phyloP scores from a whole-genome alignment of 2,329 filamentous ascomycete species.

The Aspergillaceae sp. region DNA sequence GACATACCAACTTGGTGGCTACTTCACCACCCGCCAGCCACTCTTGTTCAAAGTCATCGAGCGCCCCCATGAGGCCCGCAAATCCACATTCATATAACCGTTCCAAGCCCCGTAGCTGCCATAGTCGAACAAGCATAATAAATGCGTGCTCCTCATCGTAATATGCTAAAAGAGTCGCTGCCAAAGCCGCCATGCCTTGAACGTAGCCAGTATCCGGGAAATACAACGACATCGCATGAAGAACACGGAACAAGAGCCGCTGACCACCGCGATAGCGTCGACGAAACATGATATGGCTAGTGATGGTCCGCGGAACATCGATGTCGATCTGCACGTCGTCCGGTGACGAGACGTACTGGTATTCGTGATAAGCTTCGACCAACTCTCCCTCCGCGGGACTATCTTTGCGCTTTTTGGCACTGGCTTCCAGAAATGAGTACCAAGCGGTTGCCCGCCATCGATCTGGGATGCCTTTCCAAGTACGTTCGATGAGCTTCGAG shows the following conservation, averaged over 20 bases:
- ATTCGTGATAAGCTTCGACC: slow-evolving; percentile 60
- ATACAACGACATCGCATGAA: slow-evolving; percentile 86
- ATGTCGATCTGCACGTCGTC: slow-evolving; percentile 97
- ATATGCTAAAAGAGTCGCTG: slow-evolving; percentile 87
- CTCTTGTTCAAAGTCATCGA: slow-evolving; percentile 72
- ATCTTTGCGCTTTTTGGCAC: slow-evolving; percentile 57
- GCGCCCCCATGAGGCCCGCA: slow-evolving; percentile 72
- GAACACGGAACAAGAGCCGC: slow-evolving; percentile 78
- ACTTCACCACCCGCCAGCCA: slow-evolving; percentile 77
- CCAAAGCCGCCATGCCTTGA: slow-evolving; percentile 92
- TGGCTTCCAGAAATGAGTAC: slow-evolving; percentile 81
- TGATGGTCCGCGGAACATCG: slow-evolving; percentile 91
- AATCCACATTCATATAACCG: slow-evolving; percentile 79
- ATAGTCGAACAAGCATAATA: slow-evolving; percentile 92
- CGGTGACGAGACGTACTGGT: slow-evolving; percentile 65
- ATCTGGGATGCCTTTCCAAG: slow-evolving; percentile 97
- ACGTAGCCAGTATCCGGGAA: slow-evolving; percentile 90
- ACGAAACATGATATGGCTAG: slow-evolving; percentile 94
- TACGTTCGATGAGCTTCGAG: slow-evolving; percentile 79
- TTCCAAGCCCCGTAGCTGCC: slow-evolving; percentile 79
- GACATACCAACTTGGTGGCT: slow-evolving; percentile 66
- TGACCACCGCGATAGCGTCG: slow-evolving; percentile 86
- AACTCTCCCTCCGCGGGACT: slow-evolving; percentile 63
- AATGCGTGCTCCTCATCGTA: slow-evolving; percentile 94
- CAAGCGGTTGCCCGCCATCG: slow-evolving; percentile 88